phyloP scores from a whole-genome alignment of 257 asterid genomes.

The Capsicum chinense region DNA sequence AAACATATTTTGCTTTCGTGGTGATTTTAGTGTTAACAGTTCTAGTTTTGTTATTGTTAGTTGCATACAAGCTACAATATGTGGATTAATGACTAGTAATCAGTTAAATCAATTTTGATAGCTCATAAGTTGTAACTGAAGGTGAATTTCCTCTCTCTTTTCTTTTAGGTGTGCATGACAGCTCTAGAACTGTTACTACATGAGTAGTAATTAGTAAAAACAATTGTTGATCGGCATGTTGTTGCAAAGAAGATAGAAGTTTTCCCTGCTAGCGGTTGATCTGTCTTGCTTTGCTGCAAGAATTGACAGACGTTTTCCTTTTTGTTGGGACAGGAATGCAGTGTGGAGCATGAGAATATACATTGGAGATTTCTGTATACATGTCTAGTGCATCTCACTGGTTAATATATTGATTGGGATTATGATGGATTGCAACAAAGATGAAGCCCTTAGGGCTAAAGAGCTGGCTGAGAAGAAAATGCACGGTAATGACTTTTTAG shows the following conservation, averaged over 20 bases:
- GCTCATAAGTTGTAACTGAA: not conserved
- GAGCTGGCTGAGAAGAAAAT: slow-evolving; percentile 72
- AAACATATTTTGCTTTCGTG: not conserved
- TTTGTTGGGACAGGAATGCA: slow-evolving; percentile 21
- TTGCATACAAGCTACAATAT: not conserved
- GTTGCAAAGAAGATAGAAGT: too few species aligned
- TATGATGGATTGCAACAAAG: slow-evolving; percentile 85
- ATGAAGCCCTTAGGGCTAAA: slow-evolving; percentile 76
- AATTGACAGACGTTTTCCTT: not conserved
- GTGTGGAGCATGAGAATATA: slow-evolving; percentile 27
- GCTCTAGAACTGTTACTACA: not conserved
- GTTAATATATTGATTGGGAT: slow-evolving; percentile 21
- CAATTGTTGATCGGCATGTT: not conserved
- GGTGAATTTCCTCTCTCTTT: slow-evolving; percentile 16
- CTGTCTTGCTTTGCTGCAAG: not conserved
- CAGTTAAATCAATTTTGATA: too few species aligned
- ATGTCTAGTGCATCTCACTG: slow-evolving; percentile 12
- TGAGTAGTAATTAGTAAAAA: not conserved
- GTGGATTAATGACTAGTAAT: not conserved
- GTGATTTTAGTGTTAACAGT: not conserved
- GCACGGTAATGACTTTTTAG: slow-evolving; percentile 64
- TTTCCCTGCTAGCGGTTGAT: not conserved
- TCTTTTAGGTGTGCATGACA: slow-evolving; percentile 15
- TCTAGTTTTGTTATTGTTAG: not conserved
- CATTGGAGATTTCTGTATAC: slow-evolving; percentile 1